Base-by-base conservation (phyloP, 495 filamentous ascomycete species). In the Penicillium goetzii region DNA sequence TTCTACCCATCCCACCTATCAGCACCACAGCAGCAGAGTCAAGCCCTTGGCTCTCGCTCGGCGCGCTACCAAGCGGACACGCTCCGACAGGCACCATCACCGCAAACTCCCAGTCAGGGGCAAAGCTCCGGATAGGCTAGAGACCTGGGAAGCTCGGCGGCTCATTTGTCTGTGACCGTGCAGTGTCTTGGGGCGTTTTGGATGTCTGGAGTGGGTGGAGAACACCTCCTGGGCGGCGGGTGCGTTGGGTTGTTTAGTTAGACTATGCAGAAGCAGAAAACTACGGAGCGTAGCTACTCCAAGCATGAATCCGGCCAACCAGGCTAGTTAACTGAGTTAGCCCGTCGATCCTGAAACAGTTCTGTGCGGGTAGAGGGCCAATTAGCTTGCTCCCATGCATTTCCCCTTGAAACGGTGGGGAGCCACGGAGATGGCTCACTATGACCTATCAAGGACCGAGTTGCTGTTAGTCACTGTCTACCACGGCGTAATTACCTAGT, bases 151-250 rank as follows among this genome's bases (percentile, higher is more conserved):
- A 33, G 52, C 57, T 50, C 34, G 58, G 50, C 58, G 58, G 38
- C n/a, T 64, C 67, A 72, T 70, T 62, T 69, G 58, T 68, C 59
- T 72, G 64, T 59, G 54, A 72, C 69, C 19, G 25, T 21, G 63
- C 43, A 41, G 41, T 49, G 62, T 65, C 47, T 64, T 40, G 25
- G 30, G 38, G 34, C 23, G 55, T 57, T 34, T 40, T 28, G 33
- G 28, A 15, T 57, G 55, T 40, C 38, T 25, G 30, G n/a, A 55
- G 52, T 55, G 52, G n/a, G 33, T 33, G 36, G 41, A 30, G 49
- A 52, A 32, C n/a, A 26, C 32, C 59, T 49, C 49, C 59, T 69
- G 60, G 50, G 67, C 63, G 62, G 30, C 30, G 30, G 30, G 30
- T 56, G 60, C 57, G 23, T 57, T 30, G 55, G 58, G 52, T n/a